These are phyloP conservation scores for Acer saccharum DNA, from an alignment of 345 rosid species.

Conservation along the genomic window DNA sequence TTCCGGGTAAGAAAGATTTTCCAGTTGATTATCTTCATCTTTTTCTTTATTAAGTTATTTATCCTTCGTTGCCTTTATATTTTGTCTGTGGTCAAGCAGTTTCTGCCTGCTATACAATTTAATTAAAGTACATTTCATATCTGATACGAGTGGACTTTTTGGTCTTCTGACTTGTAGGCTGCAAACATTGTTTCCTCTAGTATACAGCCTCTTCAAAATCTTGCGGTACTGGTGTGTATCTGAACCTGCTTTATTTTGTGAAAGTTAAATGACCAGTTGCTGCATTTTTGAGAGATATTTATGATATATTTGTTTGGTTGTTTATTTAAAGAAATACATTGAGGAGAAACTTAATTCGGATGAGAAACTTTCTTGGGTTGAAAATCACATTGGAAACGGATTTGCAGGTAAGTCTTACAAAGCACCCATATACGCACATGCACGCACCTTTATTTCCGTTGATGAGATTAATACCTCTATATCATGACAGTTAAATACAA, in stretches of 20 bases:
- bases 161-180: conserved; percentile 43
- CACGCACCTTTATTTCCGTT: background rate
- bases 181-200: conserved; percentile 73
- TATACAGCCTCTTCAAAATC: conserved; percentile 82
- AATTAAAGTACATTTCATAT: background rate
- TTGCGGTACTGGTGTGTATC: conserved; percentile 54
- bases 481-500: background rate
- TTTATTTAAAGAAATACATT: conserved; percentile 47
- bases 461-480: background rate
- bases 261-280: background rate
- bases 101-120: background rate
- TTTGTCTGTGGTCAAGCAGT: background rate
- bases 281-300: background rate
- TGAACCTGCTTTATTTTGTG: background rate
- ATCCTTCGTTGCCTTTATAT: background rate
- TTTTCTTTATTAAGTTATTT: background rate
- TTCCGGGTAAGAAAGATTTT: too few relatives aligned
- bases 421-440: background rate
- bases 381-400: conserved; percentile 60
- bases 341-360: conserved; percentile 54
- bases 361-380: conserved; percentile 56
- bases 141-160: background rate
- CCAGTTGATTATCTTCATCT: too few relatives aligned
- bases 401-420: conserved; percentile 52
- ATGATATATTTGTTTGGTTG: background rate